Base-by-base conservation (phyloP, 148 eudicot species). In the Dysphania ambrosioides region DNA sequence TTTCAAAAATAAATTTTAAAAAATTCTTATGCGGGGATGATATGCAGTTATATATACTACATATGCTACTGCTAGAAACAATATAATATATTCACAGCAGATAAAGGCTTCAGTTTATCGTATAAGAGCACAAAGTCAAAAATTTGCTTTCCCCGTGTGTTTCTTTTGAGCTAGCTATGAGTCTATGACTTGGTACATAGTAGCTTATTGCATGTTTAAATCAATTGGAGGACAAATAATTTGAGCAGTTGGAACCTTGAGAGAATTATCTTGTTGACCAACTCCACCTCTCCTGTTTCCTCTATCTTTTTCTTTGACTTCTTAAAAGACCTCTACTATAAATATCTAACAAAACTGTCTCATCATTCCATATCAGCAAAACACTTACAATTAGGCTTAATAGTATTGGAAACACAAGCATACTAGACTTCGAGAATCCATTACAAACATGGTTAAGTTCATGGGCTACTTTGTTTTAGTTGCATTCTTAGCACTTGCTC, bases 201-300 rank as follows among this genome's bases (percentile, higher is more conserved):
- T 34, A 15, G 32, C 19, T 18, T 62, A 15, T 55, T 66, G 53
- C 72, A 40, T 67, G 47, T 11, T 64, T 32, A 8, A 3, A 19
- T 64, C 29, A 16, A 4, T 41, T 10, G 30, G 26, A 42, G 47
- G 27, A 5, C 71, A n/a, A 66, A 64, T 74, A 27, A 49, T 49
- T 24, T 27, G 44, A 60, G 69, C 59, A 73, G 68, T 44, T 62
- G 10, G 66, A 5, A 66, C 12, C 65, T 60, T 62, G 38, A 11
- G 23, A 72, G 34, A 67, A 65, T 32, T 74, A 72, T 40, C 27
- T 74, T 41, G 82, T 70, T 70, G 75, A 79, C 82, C 83, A 80
- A 80, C 79, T 80, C 79, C 83, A 80, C 72, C 75, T 55, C 71
- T 27, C 65, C 70, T 58, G 42, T 40, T 56, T 15, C 34, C 58